Evolutionary conservation across 768 basidiomycete species (phyloP), one percentile per base, ranked within the genome.

Genomic region (Lepiota venenata): DNA sequence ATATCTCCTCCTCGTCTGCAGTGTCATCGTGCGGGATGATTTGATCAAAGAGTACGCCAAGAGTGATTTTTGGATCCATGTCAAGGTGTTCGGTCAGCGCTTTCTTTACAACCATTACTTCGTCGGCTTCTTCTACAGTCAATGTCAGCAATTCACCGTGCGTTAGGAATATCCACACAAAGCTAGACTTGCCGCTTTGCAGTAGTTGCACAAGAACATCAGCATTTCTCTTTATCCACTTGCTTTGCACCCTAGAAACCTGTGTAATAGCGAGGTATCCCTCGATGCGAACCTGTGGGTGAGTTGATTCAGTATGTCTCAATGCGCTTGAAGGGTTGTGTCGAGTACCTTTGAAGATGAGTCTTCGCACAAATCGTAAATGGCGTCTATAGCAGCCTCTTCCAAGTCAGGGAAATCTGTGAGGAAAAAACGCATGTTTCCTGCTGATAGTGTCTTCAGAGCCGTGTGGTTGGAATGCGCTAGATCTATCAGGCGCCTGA

Each of bases 361-460:
- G 70, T 89, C 87, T 65, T 89, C 87, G 63, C 87, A 89, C 0
- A 89, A 69, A 68, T 89, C 87, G 61, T 88, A 89, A 11, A 89
- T 77, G n/a, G 84, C 83, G 60, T 89, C 84, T 62, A 89, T 87
- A 5, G 84, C 84, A 18, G 79, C 79, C 59, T 89, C 88, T 64
- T 87, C 84, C n/a, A 85, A 69, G 42, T 87, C 87, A 0, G 82
- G 80, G 59, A 87, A 85, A 66, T 85, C 81, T 58, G 71, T 78
- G 71, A 88, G 82, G 64, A 84, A 84, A 46, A 68, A 58, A 32
- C 73, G 78, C 52, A 89, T 78, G 48, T 82, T 76, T 29, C 68
- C 68, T 0, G 85, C 86, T 0, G 82, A 84, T 29, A 84, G 70
- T 21, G 75, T 76, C 60, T 85, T 87, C 55, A 83, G 66, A 14